A percentile compares a stretch with the other conserved stretches of the same genome.
Evolutionary conservation across 2,329 filamentous ascomycete genomes (phyloP).

Genomic region (Pseudogymnoascus verrucosus): DNA sequence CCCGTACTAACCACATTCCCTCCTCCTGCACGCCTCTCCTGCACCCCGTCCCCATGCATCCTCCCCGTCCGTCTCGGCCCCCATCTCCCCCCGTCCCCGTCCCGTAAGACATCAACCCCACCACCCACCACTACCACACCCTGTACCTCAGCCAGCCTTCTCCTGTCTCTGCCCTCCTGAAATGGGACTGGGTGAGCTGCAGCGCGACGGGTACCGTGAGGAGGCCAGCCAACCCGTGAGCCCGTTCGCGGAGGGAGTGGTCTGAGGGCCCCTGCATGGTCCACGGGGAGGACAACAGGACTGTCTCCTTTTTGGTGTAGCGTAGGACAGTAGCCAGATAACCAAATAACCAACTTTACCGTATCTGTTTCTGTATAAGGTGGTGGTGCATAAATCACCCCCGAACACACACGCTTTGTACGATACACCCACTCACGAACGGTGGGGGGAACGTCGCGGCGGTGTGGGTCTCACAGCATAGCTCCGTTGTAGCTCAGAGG

Average conservation of each 20-base stretch:
- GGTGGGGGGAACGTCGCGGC: neutral
- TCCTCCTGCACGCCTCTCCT: neutral
- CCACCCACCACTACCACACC: neutral
- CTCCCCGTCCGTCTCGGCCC: neutral
- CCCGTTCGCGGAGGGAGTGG: neutral
- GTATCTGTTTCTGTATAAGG: neutral
- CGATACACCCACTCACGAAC: neutral
- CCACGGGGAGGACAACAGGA: neutral
- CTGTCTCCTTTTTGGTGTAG: too few species aligned
- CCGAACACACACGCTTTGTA: too few species aligned
- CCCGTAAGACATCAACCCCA: neutral
- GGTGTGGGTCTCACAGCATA: neutral
- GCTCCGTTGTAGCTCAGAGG: neutral
- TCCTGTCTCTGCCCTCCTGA: neutral
- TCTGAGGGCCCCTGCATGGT: neutral
- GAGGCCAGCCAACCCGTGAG: neutral
- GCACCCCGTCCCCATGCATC: neutral
- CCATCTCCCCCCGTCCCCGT: neutral
- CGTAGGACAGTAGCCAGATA: too few species aligned
- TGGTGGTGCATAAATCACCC: too few species aligned
- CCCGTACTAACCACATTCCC: neutral
- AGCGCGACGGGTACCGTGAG: neutral
- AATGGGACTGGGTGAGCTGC: neutral
- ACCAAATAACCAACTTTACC: neutral
- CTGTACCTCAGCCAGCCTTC: neutral